Evolutionary conservation across 306 rosid genomes (phyloP).

Genomic region (Castanospermum australe): DNA sequence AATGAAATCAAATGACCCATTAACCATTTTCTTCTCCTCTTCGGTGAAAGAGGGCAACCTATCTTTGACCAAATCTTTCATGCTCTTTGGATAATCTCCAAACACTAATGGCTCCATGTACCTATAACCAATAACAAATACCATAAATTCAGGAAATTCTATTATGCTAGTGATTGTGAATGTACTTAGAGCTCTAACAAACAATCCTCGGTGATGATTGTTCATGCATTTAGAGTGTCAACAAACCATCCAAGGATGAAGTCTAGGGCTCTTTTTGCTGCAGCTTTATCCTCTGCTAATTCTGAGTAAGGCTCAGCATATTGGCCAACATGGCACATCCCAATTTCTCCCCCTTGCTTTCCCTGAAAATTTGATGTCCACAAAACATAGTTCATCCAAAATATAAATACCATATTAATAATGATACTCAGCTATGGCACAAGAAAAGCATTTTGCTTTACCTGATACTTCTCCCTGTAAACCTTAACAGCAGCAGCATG

Average conservation of each 20-base stretch:
- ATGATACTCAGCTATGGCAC: not conserved
- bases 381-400: not conserved
- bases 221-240: not conserved
- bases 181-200: not conserved
- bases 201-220: not conserved
- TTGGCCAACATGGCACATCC: slow-evolving; percentile 16
- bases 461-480: slow-evolving; percentile 29
- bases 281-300: slow-evolving; percentile 26
- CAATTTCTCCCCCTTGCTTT: slow-evolving; percentile 46
- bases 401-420: not conserved
- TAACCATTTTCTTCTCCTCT: slow-evolving; percentile 17
- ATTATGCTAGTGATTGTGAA: not conserved
- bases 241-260: slow-evolving; percentile 40
- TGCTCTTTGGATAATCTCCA: slow-evolving; percentile 21
- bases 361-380: not conserved
- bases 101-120: slow-evolving; percentile 24
- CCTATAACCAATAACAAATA: not conserved
- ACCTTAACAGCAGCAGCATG: slow-evolving; percentile 33
- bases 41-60: not conserved
- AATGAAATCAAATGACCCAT: slow-evolving; percentile 34
- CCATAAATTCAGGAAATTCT: not conserved
- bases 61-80: slow-evolving; percentile 21
- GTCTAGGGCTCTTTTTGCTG: slow-evolving; percentile 38
- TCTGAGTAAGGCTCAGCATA: slow-evolving; percentile 31
- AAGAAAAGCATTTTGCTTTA: not conserved